Evolutionary conservation across 2,329 filamentous ascomycete genomes (phyloP).

Genomic region (Paraphaeosphaeria sporulosa): DNA sequence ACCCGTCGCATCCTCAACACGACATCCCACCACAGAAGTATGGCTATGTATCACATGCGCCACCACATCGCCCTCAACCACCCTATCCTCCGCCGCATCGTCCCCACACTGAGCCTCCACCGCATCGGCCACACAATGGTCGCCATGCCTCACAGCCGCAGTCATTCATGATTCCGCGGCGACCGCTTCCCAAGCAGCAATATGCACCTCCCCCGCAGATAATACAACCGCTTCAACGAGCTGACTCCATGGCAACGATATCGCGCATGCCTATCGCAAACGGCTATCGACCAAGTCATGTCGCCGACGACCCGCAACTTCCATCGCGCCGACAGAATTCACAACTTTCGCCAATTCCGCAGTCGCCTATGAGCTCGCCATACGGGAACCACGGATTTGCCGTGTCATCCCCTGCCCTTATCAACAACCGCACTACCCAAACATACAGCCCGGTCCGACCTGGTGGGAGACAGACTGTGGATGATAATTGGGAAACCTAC

Average conservation of each 20-base stretch:
- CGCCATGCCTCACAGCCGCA: constrained; percentile 25
- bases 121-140: constrained; percentile 9
- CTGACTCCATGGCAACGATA: constrained; percentile 43
- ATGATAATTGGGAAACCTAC: constrained; percentile 42
- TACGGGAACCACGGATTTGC: constrained; percentile 40
- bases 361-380: constrained; percentile 25
- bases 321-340: constrained; percentile 23
- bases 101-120: constrained; percentile 7
- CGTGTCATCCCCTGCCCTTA: constrained; percentile 37
- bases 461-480: constrained; percentile 26
- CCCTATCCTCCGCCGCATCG: constrained; percentile 25
- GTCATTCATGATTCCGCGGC: constrained; percentile 37
- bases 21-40: constrained; percentile 35
- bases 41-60: constrained; percentile 28
- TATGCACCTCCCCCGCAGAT: constrained; percentile 17
- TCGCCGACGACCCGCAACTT: constrained; percentile 18
- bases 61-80: constrained; percentile 22
- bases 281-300: constrained; percentile 33
- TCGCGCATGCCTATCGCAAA: constrained; percentile 47
- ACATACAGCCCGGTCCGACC: constrained; percentile 18
- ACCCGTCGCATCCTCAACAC: constrained; percentile 23
- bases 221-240: constrained; percentile 41
- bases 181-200: constrained; percentile 30
- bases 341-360: constrained; percentile 23
- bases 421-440: constrained; percentile 31